Percentiles rank a stretch among this genome's conserved stretches.
phyloP scores from a whole-genome alignment of 805 yeast species.

The Candida pini region DNA sequence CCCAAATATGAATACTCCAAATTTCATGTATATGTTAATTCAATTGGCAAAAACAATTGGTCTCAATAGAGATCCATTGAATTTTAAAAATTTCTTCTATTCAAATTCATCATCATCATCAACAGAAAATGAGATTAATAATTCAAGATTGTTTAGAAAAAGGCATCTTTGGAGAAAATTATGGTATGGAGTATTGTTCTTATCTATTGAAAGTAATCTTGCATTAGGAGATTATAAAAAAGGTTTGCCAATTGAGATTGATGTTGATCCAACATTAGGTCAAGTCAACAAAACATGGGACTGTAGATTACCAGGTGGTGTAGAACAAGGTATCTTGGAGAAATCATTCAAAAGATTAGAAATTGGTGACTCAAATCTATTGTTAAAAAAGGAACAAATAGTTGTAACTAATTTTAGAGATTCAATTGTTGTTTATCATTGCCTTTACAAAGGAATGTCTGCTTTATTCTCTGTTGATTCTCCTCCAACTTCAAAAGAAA shows the following conservation, averaged over 20 bases:
- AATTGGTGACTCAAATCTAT: conserved; percentile 4
- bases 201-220: conserved; percentile 30
- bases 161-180: conserved; percentile 37
- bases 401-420: conserved; percentile 43
- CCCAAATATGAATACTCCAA: conserved; percentile 32
- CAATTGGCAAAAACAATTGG: conserved; percentile 43
- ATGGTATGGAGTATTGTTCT: conserved; percentile 31
- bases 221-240: conserved; percentile 33
- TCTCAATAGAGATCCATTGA: conserved; percentile 42
- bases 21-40: conserved; percentile 31
- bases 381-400: conserved; percentile 35
- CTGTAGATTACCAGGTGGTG: conserved; percentile 33
- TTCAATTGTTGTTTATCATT: conserved; percentile 40
- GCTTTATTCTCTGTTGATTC: conserved; percentile 29
- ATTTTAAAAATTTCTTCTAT: conserved; percentile 32
- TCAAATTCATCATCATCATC: no score
- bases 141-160: conserved; percentile 27
- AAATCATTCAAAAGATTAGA: conserved; percentile 29
- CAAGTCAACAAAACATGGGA: conserved; percentile 31
- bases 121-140: conserved; percentile 26
- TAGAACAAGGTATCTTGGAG: conserved; percentile 31
- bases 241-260: conserved; percentile 32
- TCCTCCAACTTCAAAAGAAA: conserved; percentile 29
- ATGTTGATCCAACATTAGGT: conserved; percentile 31
- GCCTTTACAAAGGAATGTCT: conserved; percentile 36